A percentile compares a stretch with the other conserved stretches of the same genome.
These are phyloP conservation scores for Selaginella moellendorffii DNA, from an alignment of 75 land plant species.

Conservation along the genomic window DNA sequence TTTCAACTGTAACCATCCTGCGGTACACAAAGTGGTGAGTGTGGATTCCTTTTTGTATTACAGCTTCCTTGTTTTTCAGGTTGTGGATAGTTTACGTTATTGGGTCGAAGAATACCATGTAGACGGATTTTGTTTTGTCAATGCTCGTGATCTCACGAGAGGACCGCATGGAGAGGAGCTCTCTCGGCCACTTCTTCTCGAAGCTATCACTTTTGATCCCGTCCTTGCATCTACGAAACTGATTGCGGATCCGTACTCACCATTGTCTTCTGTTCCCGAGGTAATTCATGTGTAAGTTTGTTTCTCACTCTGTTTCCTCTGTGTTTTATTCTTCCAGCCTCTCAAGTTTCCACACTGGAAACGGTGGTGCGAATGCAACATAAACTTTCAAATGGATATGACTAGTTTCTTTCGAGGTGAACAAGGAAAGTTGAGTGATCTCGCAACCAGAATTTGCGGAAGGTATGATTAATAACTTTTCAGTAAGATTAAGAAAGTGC, in stretches of 20 bases:
- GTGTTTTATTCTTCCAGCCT: conserved; percentile 23
- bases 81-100: conserved; percentile 74
- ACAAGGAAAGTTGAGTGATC: conserved; percentile 45
- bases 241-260: too few species aligned
- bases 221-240: conserved; percentile 57
- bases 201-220: conserved; percentile 84
- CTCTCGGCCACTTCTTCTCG: conserved; percentile 67
- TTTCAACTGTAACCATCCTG: conserved; percentile 69
- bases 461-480: too few species aligned
- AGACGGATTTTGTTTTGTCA: conserved; percentile 79
- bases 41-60: background rate
- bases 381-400: conserved; percentile 51
- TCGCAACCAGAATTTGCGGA: conserved; percentile 92
- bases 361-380: conserved; percentile 83
- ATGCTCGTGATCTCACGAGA: conserved; percentile 49
- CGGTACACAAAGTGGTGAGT: conserved; percentile 46
- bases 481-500: too few species aligned
- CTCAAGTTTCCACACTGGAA: conserved; percentile 86
- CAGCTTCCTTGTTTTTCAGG: conserved; percentile 15
- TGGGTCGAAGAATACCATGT: conserved; percentile 84
- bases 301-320: too few species aligned
- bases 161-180: conserved; percentile 48
- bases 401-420: conserved; percentile 66
- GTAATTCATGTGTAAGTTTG: too few species aligned
- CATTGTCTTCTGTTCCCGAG: conserved; percentile 26